These are phyloP conservation scores for Colletotrichum euphorbiae DNA, from an alignment of 2,329 filamentous ascomycete species.

Conservation along the genomic window DNA sequence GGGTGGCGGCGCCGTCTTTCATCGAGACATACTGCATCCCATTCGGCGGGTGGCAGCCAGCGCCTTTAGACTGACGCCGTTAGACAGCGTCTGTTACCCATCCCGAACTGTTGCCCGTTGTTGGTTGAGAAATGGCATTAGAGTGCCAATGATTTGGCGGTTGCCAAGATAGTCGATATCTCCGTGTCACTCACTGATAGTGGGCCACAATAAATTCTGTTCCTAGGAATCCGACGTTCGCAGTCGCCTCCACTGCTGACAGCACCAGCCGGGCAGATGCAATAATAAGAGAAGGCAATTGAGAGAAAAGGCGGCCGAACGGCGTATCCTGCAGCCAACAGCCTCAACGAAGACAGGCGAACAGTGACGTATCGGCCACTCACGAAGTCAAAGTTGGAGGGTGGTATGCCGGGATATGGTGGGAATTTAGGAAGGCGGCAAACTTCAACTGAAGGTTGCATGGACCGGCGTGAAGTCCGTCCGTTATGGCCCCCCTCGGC, in stretches of 20 bases:
- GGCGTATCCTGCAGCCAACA: neutral
- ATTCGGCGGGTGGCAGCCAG: conserved; percentile 14
- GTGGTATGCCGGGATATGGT: conserved; percentile 14
- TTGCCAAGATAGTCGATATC: conserved; percentile 21
- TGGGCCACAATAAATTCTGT: neutral
- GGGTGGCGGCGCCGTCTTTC: conserved; percentile 30
- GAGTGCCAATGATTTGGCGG: conserved; percentile 9
- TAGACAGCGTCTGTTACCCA: conserved; percentile 15
- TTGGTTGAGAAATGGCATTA: neutral
- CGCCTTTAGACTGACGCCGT: conserved; percentile 25
- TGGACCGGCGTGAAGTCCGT: conserved; percentile 10
- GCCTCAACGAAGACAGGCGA: neutral
- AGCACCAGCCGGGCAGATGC: neutral
- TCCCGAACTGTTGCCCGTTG: conserved; percentile 31
- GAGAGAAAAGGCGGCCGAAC: neutral
- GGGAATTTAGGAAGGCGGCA: neutral
- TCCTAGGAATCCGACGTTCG: neutral
- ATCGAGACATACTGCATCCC: conserved; percentile 22
- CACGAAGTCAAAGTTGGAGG: neutral
- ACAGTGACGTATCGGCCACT: neutral
- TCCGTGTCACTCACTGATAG: neutral
- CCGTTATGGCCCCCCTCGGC: neutral
- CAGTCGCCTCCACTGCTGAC: neutral
- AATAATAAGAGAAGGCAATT: neutral
- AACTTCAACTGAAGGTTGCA: neutral